Base-by-base conservation (phyloP, 164 flowering plant genomes). In the Magnolia changhungtana region DNA sequence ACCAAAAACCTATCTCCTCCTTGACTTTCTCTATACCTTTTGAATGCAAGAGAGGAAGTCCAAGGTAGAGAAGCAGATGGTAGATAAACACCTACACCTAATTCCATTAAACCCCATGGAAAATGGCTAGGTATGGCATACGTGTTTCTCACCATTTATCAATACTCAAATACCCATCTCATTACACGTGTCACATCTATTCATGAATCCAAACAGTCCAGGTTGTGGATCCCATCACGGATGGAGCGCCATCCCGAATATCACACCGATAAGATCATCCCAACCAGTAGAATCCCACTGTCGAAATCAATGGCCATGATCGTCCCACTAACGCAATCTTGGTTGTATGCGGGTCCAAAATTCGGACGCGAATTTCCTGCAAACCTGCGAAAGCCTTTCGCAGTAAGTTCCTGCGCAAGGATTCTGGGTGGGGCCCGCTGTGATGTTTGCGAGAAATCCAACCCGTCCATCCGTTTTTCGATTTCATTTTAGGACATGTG, bases 71-170 rank as follows among this genome's bases (percentile, higher is more conserved):
- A 63, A n/a, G 55, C 45, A 16, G 50, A 65, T 71, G 72, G 78
- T 76, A 79, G 81, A 55, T 79, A 50, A 79, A 76, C 81, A 72
- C 64, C 76, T 75, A 5, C 27, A 78, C 80, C 80, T 78, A 78
- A 76, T 49, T 27, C 73, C 74, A 68, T 59, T 29, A 68, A 29
- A 14, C 29, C 31, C n/a, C 27, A 9, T 2, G 4, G 14, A 27
- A 20, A 66, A 13, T 7, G 16, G 31, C 24, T 21, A 27, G 1
- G 29, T 11, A 11, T 10, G 2, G 31, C 24, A 24, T 11, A 9
- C 21, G 37, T 14, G 21, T 27, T 21, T 14, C 11, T 66, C 69
- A 66, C 29, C 69, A 4, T 21, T 66, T 11, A 66, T 21, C 69
- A 23, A 66, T 9, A 10, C 16, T 8, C 13, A 66, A 66, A 7